phyloP scores from a whole-genome alignment of 2,329 filamentous ascomycete genomes.

The Monosporascus sp. region DNA sequence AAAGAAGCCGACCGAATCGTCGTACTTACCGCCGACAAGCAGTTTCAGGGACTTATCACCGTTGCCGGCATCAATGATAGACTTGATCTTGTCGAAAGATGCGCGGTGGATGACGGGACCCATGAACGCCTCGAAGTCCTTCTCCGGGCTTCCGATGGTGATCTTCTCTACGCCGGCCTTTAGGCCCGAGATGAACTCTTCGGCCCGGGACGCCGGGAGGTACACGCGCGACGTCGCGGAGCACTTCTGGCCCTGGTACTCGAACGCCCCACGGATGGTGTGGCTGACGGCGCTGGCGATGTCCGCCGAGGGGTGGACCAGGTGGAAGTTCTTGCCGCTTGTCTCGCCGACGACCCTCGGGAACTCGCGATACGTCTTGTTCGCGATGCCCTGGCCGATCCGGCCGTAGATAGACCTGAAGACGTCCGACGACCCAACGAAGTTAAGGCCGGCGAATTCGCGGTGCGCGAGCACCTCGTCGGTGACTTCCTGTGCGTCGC shows the following conservation, averaged over 20 bases:
- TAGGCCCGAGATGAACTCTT: slow-evolving; percentile 25
- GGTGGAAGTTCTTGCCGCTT: slow-evolving; percentile 49
- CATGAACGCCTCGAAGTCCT: slow-evolving; percentile 35
- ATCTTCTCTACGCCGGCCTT: slow-evolving; percentile 20
- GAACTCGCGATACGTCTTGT: slow-evolving; percentile 29
- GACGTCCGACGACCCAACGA: slow-evolving; percentile 34
- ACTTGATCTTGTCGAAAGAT: slow-evolving; percentile 41
- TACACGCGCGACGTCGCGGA: slow-evolving; percentile 41
- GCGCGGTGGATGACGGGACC: slow-evolving; percentile 45
- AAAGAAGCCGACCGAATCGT: slow-evolving; percentile 38
- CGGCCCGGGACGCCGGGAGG: slow-evolving; percentile 30
- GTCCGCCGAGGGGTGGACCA: slow-evolving; percentile 43
- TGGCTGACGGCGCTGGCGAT: slow-evolving; percentile 40
- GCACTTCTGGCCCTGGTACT: slow-evolving; percentile 50
- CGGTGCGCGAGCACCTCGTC: slow-evolving; percentile 26
- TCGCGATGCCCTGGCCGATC: slow-evolving; percentile 24
- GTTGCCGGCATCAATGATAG: slow-evolving; percentile 40
- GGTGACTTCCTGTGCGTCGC: slow-evolving; percentile 32
- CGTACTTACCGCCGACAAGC: slow-evolving; percentile 40
- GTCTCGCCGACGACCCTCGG: slow-evolving; percentile 47
- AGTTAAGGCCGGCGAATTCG: slow-evolving; percentile 33
- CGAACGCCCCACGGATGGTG: slow-evolving; percentile 44
- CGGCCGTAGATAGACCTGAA: slow-evolving; percentile 29
- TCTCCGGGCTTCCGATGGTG: slow-evolving; percentile 25
- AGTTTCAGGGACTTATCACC: slow-evolving; percentile 36